phyloP scores from a whole-genome alignment of 352 stramenopile genomes.

The Phytopythium litorale region DNA sequence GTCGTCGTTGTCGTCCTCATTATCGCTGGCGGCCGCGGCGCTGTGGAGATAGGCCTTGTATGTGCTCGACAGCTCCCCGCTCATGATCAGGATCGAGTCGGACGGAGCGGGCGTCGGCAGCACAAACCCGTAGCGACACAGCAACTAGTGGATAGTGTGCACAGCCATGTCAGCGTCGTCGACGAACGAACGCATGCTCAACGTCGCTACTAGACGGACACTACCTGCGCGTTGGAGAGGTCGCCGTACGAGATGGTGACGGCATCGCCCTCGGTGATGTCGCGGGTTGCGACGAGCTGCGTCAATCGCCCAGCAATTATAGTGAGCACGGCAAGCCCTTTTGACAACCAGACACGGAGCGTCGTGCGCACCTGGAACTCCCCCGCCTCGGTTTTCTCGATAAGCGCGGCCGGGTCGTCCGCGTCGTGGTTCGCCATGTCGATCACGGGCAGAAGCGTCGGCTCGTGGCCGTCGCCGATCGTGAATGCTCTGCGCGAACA shows the following conservation, averaged over 20 bases:
- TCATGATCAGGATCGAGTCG: constrained; percentile 55
- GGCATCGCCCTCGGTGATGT: constrained; percentile 34
- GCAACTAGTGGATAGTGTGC: constrained; percentile 22
- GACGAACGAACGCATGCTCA: background rate
- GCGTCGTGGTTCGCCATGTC: constrained; percentile 75
- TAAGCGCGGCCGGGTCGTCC: constrained; percentile 36
- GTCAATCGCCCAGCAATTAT: background rate
- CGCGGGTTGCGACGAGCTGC: constrained; percentile 45
- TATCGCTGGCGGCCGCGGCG: constrained; percentile 22
- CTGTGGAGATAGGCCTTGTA: constrained; percentile 31
- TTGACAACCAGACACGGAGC: background rate
- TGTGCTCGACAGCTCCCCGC: constrained; percentile 33
- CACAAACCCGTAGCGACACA: constrained; percentile 74
- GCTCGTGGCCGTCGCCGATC: constrained; percentile 27
- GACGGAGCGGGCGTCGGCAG: constrained; percentile 27
- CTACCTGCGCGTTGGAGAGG: constrained; percentile 69
- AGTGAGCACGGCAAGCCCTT: background rate
- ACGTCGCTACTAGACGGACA: background rate
- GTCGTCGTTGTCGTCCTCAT: constrained; percentile 19
- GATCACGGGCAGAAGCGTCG: constrained; percentile 67
- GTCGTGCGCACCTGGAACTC: constrained; percentile 37
- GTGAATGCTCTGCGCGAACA: constrained; percentile 37
- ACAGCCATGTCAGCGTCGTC: background rate
- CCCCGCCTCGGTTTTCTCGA: constrained; percentile 35
- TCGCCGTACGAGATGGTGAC: constrained; percentile 75